These are phyloP conservation scores for Kingdonia uniflora DNA, from an alignment of 164 flowering plant species.

Conservation along the genomic window DNA sequence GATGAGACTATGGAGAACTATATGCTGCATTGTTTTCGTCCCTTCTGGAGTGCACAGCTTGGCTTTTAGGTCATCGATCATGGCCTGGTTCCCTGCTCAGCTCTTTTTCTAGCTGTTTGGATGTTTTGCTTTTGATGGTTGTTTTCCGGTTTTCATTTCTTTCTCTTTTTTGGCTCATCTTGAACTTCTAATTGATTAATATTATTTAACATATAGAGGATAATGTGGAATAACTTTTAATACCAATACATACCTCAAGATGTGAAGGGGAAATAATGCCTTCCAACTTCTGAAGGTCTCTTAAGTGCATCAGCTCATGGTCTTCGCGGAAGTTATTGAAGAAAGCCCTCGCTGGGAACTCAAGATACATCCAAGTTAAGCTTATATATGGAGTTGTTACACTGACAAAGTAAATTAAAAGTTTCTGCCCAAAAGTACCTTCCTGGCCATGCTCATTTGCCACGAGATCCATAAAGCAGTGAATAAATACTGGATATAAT, in stretches of 20 bases:
- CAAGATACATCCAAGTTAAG: conserved; percentile 8
- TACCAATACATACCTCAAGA: conserved; percentile 52
- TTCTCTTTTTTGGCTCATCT: too few species aligned
- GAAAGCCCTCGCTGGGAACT: conserved; percentile 58
- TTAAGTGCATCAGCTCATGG: conserved; percentile 75
- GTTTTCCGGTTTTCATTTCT: too few species aligned
- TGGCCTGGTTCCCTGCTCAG: too few species aligned
- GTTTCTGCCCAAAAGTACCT: conserved; percentile 30
- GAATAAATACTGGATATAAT: conserved; percentile 91
- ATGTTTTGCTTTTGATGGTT: too few species aligned
- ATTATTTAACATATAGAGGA: too few species aligned
- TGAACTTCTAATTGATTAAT: too few species aligned
- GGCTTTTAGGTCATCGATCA: too few species aligned
- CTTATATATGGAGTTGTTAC: background rate
- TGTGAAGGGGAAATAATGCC: conserved; percentile 91
- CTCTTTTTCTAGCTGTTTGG: too few species aligned
- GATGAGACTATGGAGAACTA: too few species aligned
- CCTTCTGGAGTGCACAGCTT: too few species aligned
- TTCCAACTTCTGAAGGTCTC: conserved; percentile 95
- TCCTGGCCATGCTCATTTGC: conserved; percentile 79
- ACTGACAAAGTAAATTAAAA: background rate
- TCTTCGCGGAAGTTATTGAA: conserved; percentile 85
- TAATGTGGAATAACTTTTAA: conserved; percentile 1
- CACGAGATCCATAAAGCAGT: conserved; percentile 95
- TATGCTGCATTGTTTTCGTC: too few species aligned